Conservation (phyloP, 371 early-diverging fungal species). For the Saksenaea vasiformis region DNA sequence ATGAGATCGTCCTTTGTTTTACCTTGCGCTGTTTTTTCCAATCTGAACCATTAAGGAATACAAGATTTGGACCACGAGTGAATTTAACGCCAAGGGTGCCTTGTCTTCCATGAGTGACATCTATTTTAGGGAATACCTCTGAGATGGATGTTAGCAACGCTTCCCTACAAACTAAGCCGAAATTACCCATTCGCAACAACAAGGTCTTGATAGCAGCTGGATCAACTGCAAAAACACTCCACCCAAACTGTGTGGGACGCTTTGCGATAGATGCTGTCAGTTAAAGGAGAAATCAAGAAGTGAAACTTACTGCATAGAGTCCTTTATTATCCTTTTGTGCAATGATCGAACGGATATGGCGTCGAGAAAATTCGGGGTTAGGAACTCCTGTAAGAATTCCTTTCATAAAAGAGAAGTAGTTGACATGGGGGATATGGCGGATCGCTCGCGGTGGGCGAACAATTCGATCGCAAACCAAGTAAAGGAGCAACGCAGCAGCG, state of each 20-base stretch:
- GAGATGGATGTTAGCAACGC: neutral
- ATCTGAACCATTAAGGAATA: conserved; percentile 24
- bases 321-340: neutral
- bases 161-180: neutral
- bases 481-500: conserved; percentile 2
- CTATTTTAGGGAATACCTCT: conserved; percentile 23
- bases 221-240: conserved; percentile 10
- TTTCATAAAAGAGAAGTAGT: neutral
- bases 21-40: conserved; percentile 39
- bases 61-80: conserved; percentile 26
- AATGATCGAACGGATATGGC: neutral
- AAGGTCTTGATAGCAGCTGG: conserved; percentile 6
- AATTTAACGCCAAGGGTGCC: conserved; percentile 23
- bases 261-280: neutral
- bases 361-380: neutral
- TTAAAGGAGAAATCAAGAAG: neutral
- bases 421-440: conserved; percentile 7
- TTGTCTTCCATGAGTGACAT: conserved; percentile 1
- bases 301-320: conserved; percentile 4
- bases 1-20: neutral
- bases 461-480: neutral
- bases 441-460: neutral
- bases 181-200: conserved; percentile 12
- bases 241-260: conserved; percentile 6
- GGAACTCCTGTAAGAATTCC: neutral